Evolutionary conservation across 2,329 filamentous ascomycete genomes (phyloP).

Genomic region (Pseudogymnoascus destructans): DNA sequence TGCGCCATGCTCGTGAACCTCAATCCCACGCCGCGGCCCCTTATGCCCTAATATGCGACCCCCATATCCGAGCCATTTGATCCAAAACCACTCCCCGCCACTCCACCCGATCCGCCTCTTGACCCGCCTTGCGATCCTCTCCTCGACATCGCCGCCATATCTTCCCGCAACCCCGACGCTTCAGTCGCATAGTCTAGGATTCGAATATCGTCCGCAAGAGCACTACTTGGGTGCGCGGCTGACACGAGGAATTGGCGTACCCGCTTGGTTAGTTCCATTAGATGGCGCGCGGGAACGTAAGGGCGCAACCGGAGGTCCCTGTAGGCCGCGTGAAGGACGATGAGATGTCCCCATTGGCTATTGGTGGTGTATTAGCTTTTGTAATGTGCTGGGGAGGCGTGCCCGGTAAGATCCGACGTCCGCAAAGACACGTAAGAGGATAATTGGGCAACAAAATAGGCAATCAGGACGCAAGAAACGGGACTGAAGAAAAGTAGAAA

Average conservation of each 20-base stretch:
- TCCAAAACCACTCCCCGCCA: neutral
- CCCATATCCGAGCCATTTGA: neutral
- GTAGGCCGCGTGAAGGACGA: slow-evolving; percentile 77
- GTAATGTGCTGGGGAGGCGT: slow-evolving; percentile 11
- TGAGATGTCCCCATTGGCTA: slow-evolving; percentile 87
- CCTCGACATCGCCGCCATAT: neutral
- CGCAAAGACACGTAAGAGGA: neutral
- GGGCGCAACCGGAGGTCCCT: slow-evolving; percentile 47
- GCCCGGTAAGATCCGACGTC: neutral
- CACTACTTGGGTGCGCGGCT: slow-evolving; percentile 60
- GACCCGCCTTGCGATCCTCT: neutral
- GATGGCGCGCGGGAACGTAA: slow-evolving; percentile 41
- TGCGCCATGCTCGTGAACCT: neutral
- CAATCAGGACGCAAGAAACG: neutral
- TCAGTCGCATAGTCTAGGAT: slow-evolving; percentile 43
- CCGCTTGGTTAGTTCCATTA: slow-evolving; percentile 50
- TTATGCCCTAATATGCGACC: neutral
- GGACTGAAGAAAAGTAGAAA: slow-evolving; percentile 19
- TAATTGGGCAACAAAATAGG: neutral
- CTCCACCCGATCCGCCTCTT: neutral
- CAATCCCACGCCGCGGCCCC: neutral
- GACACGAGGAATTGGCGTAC: slow-evolving; percentile 67
- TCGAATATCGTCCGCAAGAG: slow-evolving; percentile 57
- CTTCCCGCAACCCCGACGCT: slow-evolving; percentile 11
- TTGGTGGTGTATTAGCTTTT: slow-evolving; percentile 16